A percentile compares a stretch with the other conserved stretches of the same genome.
Evolutionary conservation across 495 filamentous ascomycete genomes (phyloP).

Genomic region (Tuber calosporum): DNA sequence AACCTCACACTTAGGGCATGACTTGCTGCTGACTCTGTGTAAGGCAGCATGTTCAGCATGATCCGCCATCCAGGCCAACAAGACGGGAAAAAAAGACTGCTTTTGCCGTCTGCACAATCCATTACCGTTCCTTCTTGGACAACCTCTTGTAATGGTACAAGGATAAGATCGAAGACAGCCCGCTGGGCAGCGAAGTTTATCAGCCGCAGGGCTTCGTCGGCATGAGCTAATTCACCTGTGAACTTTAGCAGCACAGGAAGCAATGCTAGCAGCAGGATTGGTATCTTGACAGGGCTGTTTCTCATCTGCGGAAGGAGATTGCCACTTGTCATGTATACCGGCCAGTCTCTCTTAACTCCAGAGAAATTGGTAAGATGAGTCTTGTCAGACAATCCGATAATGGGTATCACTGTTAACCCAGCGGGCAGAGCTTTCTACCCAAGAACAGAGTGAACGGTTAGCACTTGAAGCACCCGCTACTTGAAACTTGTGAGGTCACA

Average conservation of each 20-base stretch:
- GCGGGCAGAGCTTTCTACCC: constrained; percentile 5
- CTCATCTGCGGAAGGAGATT: background rate
- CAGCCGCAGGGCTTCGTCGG: too few relatives aligned
- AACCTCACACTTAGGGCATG: constrained; percentile 5
- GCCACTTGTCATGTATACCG: constrained; percentile 3
- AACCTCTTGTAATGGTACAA: background rate
- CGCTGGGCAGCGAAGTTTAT: too few relatives aligned
- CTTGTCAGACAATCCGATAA: too few relatives aligned
- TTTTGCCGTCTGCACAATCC: too few relatives aligned
- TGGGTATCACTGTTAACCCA: constrained; percentile 10
- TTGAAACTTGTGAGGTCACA: too few relatives aligned
- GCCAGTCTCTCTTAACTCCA: constrained; percentile 22
- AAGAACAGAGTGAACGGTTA: too few relatives aligned
- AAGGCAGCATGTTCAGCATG: constrained; percentile 3
- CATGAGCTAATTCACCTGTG: too few relatives aligned
- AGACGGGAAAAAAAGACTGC: too few relatives aligned
- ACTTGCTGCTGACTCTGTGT: background rate
- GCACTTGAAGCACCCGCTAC: too few relatives aligned
- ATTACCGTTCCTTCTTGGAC: background rate
- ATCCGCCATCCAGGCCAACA: constrained; percentile 13
- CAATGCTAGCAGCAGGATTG: background rate
- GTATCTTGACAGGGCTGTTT: background rate
- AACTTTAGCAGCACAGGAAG: too few relatives aligned
- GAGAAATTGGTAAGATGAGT: too few relatives aligned
- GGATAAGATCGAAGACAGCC: too few relatives aligned